Conservation (phyloP, 371 early-diverging fungal species). For the Mucor irregularis region DNA sequence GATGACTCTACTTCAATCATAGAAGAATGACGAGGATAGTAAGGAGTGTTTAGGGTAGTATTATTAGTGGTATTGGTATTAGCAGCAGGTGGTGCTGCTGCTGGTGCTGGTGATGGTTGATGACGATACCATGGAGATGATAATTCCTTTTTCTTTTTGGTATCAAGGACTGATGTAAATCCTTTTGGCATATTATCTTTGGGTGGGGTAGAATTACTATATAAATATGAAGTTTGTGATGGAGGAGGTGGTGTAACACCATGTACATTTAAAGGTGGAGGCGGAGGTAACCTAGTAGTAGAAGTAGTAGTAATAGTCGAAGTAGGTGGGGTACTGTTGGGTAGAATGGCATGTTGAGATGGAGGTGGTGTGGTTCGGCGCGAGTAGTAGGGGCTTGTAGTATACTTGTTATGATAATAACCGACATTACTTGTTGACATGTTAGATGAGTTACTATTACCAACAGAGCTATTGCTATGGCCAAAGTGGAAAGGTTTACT, state of each 20-base stretch:
- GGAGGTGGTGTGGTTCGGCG: conserved; percentile 16
- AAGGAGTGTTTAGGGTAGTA: not conserved
- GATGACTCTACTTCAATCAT: too few relatives aligned
- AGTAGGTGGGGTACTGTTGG: conserved; percentile 1
- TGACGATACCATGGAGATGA: conserved; percentile 8
- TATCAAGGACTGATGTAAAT: not conserved
- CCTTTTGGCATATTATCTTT: conserved; percentile 11
- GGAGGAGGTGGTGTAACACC: not conserved
- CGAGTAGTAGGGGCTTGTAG: conserved; percentile 16
- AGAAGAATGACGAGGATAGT: not conserved
- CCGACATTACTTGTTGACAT: conserved; percentile 1
- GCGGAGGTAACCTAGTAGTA: not conserved
- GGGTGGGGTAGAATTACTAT: not conserved
- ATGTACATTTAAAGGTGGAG: too few relatives aligned
- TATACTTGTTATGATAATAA: conserved; percentile 3
- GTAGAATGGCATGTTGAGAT: conserved; percentile 9
- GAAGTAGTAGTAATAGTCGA: not conserved
- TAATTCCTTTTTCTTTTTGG: conserved; percentile 8
- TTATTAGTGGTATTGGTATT: not conserved
- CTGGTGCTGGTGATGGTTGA: not conserved
- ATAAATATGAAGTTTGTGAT: not conserved
- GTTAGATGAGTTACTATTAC: not conserved
- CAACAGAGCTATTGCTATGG: not conserved
- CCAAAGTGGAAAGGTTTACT: conserved; percentile 6
- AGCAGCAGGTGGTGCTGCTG: not conserved